Evolutionary conservation across 352 stramenopile species (phyloP), one percentile per base, ranked within the genome.

Genomic region (Phytophthora syringae): DNA sequence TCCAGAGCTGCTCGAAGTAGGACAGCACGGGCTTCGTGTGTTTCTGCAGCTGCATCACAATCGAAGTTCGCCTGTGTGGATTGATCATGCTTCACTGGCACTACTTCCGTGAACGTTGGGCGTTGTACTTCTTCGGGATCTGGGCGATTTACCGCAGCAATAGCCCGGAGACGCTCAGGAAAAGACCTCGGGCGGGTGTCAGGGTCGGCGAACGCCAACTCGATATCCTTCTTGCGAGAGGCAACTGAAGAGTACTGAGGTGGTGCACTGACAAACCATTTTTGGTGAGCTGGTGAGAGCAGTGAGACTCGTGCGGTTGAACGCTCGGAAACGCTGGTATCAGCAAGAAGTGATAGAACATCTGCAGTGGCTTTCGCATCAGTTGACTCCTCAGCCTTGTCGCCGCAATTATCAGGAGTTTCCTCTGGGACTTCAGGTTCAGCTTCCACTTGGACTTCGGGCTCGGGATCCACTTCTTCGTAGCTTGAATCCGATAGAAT

Each of bases 251-350:
- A 59, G 55, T 45, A 61, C 11, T 13, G 21, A 22, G 51, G 52
- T 16, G 27, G 64, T 51, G 39, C 22, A 18, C 9, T 39, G 36
- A 34, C 21, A 54, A 67, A 24, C 25, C 63, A 36, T 25, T 61
- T 34, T 60, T 70, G 75, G 24, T 90, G 81, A 11, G 45, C 52
- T 18, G 68, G 51, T 0, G 75, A 64, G 20, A 90, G 67, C 52
- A 90, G 52, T 24, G 70, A 79, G 16, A 86, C 36, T 18, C 24
- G 40, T 10, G 42, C 42, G 15, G 40, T 15, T 51, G 64, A 67
- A 27, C 51, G 56, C 25, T 52, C 22, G 15, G 18, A 45, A 11
- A 20, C n/a, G 18, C 24, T 50, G 10, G 54, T 66, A 28, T 80
- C 67, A 2, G 60, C 30, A 7, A 82, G 60, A 25, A 83, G 65